These are phyloP conservation scores for Flammula alnicola DNA, from an alignment of 1,284 basidiomycete genomes.

Conservation along the genomic window DNA sequence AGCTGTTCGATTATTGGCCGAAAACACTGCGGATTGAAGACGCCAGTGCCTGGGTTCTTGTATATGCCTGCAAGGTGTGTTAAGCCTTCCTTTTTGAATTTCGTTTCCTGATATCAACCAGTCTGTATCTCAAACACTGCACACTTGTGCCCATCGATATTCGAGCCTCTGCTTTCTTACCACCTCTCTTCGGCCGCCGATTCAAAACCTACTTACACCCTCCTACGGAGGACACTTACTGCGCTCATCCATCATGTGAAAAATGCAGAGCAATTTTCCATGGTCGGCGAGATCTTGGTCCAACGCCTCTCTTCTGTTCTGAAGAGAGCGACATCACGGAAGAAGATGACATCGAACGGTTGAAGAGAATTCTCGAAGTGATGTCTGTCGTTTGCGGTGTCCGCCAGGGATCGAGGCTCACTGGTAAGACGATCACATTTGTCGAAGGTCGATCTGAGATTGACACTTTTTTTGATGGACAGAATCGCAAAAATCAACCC, in stretches of 20 bases:
- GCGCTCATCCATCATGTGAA: conserved; percentile 84
- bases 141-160: conserved; percentile 74
- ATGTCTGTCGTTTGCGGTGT: conserved; percentile 59
- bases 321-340: conserved; percentile 19
- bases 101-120: conserved; percentile 37
- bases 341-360: conserved; percentile 32
- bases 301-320: conserved; percentile 33
- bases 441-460: no score
- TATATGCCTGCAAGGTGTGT: conserved; percentile 74
- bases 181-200: conserved; percentile 50
- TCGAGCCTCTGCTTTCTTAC: conserved; percentile 57
- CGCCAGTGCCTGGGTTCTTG: conserved; percentile 68
- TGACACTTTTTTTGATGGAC: no score
- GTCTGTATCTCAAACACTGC: conserved; percentile 79
- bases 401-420: conserved; percentile 66
- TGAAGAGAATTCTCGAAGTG: conserved; percentile 51
- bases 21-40: conserved; percentile 53
- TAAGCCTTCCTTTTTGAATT: conserved; percentile 1
- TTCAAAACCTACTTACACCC: conserved; percentile 50
- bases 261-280: conserved; percentile 62
- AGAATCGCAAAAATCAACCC: conserved; percentile 54
- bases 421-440: no score
- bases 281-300: conserved; percentile 60
- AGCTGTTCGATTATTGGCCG: conserved; percentile 54
- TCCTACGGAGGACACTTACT: conserved; percentile 75